Evolutionary conservation across 768 basidiomycete genomes (phyloP).

Genomic region (Psilocybe subaeruginosa): DNA sequence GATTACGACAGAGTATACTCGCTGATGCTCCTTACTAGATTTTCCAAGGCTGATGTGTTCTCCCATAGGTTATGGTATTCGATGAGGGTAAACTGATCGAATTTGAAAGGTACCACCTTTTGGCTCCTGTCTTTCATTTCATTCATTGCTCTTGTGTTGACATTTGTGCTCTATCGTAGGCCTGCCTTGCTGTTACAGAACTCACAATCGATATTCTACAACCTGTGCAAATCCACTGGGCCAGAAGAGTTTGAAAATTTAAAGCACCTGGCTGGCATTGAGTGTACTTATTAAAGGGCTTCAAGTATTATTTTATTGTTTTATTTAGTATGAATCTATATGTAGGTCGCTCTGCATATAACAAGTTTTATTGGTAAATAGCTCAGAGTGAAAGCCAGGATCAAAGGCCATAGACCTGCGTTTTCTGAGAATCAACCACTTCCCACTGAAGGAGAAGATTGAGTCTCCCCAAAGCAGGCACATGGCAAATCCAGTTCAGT

Average conservation of each 20-base stretch:
- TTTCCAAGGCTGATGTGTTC: not conserved
- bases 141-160: not conserved
- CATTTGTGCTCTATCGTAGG: not conserved
- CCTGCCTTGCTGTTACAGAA: not conserved
- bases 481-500: constrained; percentile 30
- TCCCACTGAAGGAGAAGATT: constrained; percentile 37
- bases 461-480: constrained; percentile 32
- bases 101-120: constrained; percentile 55
- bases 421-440: constrained; percentile 20
- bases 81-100: constrained; percentile 80
- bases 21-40: not conserved
- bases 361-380: too few species aligned
- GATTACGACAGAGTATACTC: constrained; percentile 75
- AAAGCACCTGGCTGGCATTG: not conserved
- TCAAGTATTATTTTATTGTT: too few species aligned
- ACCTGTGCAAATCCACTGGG: not conserved
- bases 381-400: too few species aligned
- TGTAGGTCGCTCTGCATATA: too few species aligned
- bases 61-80: constrained; percentile 68
- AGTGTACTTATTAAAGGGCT: not conserved
- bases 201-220: not conserved
- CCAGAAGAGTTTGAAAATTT: not conserved
- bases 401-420: constrained; percentile 1
- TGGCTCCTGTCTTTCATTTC: not conserved
- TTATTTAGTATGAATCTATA: too few species aligned